Base-by-base conservation (phyloP, 768 basidiomycete species). In the Crassisporium funariophilum region DNA sequence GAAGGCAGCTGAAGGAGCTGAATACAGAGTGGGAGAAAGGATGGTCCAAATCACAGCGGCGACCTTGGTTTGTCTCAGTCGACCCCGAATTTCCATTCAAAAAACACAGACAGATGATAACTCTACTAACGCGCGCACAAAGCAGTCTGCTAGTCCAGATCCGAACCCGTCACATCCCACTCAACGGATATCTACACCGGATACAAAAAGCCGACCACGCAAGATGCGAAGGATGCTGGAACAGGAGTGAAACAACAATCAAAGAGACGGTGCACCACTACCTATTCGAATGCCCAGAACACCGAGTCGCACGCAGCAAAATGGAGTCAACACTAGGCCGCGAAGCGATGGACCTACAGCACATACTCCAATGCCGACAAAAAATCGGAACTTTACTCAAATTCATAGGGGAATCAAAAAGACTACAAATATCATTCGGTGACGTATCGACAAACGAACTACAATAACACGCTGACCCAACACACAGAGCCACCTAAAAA, bases 131-230 rank as follows among this genome's bases (percentile, higher is more conserved):
- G 5, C n/a, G 46, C n/a, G 24, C 36, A 6, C 15, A 41, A 13
- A 27, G 35, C 10, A 47, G 46, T 37, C 46, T 47, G 10, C n/a
- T 47, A 4, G 33, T 47, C 10, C 36, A 47, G 27, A 11, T 47
- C 4, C 38, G 38, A 7, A 27, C 38, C 9, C 27, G 21, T 4
- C 36, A 47, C 17, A 33, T 47, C 5, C 38, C 46, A 33, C 19
- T 47, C 13, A 47, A 47, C 38, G 20, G 9, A 6, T 41, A 47
- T 19, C 23, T 47, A 6, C 24, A 22, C 16, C 23, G 38, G 7
- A 39, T 47, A 10, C 13, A 22, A 3, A 22, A 35, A 13, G 12
- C 46, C 5, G 46, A 25, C 24, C 10, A 27, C 4, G 16, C 24
- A 22, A 22, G 27, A 13, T 47, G 46, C 29, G 19, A 16, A 4